phyloP scores from a whole-genome alignment of 2,329 filamentous ascomycete species.

The Sclerotinia glacialis region DNA sequence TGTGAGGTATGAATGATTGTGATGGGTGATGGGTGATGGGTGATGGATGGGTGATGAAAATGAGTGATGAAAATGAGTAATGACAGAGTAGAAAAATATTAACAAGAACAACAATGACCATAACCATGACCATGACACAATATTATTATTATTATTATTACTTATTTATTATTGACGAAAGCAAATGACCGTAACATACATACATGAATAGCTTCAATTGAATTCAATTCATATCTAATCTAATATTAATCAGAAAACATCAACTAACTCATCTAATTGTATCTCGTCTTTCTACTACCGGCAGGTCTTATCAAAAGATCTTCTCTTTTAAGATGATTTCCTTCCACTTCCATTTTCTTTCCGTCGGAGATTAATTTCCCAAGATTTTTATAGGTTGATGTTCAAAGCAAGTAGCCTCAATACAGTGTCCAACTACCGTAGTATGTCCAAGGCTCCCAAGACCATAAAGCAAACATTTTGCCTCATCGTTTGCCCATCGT shows the following conservation, averaged over 20 bases:
- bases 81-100: not conserved
- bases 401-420: not conserved
- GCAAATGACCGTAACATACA: too few species aligned
- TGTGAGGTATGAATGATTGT: not conserved
- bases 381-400: not conserved
- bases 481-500: too few species aligned
- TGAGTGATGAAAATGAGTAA: not conserved
- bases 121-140: too few species aligned
- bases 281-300: not conserved
- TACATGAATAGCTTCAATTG: not conserved
- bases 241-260: too few species aligned
- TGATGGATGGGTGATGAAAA: too few species aligned
- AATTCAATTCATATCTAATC: not conserved
- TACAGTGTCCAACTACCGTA: not conserved
- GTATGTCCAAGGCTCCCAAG: not conserved
- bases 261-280: too few species aligned
- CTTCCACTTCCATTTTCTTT: slow-evolving; percentile 4
- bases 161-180: too few species aligned
- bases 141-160: too few species aligned
- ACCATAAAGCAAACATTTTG: slow-evolving; percentile 1
- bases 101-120: not conserved
- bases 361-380: slow-evolving; percentile 8
- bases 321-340: not conserved
- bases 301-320: not conserved
- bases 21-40: not conserved